Base-by-base conservation (phyloP, 306 rosid genomes). In the Rosa lucieae region DNA sequence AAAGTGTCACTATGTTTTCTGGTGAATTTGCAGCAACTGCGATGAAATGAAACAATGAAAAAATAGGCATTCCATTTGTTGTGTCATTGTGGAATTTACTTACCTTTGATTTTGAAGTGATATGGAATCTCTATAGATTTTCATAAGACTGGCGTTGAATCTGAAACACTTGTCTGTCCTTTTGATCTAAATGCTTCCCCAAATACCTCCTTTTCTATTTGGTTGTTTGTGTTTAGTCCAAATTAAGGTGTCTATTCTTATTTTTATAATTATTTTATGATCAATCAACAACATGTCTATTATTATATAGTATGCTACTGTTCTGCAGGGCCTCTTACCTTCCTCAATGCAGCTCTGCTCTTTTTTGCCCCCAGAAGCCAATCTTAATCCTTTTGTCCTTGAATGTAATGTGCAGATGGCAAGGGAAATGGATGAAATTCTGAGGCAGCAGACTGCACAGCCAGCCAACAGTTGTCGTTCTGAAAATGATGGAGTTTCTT, bases 391-490 rank as follows among this genome's bases (percentile, higher is more conserved):
- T 13, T 14, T 39, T 15, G 39, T 18, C 72, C 39, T 40, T 32
- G 37, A 82, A 75, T 86, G 78, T 32, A 29, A 67, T 23, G 10
- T 82, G 85, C 92, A 92, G 99, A 95, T 92, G 95, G 97, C 84
- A 23, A 87, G 99, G 79, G 99, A 95, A 88, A 87, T 95, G 93
- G 98, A 92, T 83, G 99, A 89, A 83, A 87, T 90, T 61, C 74
- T 90, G 66, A 88, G 94, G 71, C 97, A 88, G 84, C 87, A 83
- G 87, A 78, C 66, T 87, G 87, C 92, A 8, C 90, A 91, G 86
- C 96, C 92, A 68, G 99, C 99, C 65, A 86, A 86, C 61, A 95
- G 99, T 86, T 95, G 99, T n/a, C n/a, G n/a, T n/a, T n/a, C n/a
- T n/a, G n/a, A n/a, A n/a, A n/a, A n/a, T n/a, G n/a, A n/a, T n/a